phyloP scores from a whole-genome alignment of 2,329 filamentous ascomycete species.

The Penicillium verrucosum region DNA sequence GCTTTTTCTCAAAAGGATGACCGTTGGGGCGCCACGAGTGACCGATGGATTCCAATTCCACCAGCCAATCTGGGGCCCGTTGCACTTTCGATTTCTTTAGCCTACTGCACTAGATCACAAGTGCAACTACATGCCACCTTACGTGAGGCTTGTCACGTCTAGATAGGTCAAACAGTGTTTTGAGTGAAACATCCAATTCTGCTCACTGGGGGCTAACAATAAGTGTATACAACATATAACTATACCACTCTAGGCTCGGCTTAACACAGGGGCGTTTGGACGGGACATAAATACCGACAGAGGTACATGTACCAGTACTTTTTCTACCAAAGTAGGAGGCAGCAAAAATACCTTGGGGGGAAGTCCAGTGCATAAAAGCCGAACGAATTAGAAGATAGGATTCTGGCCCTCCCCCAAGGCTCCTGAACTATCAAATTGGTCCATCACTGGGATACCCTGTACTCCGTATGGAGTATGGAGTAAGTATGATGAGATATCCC shows the following conservation, averaged over 20 bases:
- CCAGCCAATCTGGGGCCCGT: constrained; percentile 2
- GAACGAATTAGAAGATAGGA: constrained; percentile 11
- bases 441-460: constrained; percentile 6
- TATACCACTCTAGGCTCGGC: neutral
- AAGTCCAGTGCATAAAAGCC: constrained; percentile 9
- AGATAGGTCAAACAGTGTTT: neutral
- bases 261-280: neutral
- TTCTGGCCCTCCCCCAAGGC: neutral
- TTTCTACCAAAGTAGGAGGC: neutral
- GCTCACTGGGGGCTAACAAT: neutral
- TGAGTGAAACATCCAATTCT: constrained; percentile 5
- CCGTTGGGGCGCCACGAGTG: constrained; percentile 2
- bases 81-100: neutral
- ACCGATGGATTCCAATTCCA: constrained; percentile 5
- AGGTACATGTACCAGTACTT: neutral
- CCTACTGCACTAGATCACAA: constrained; percentile 14
- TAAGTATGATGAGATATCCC: constrained; percentile 4
- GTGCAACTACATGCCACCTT: constrained; percentile 15
- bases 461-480: too few relatives aligned
- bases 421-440: constrained; percentile 20
- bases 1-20: neutral
- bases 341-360: neutral
- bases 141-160: neutral
- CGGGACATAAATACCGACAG: constrained; percentile 7
- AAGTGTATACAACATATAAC: neutral